Evolutionary conservation across 345 rosid genomes (phyloP).

Genomic region (Nephelium lappaceum): DNA sequence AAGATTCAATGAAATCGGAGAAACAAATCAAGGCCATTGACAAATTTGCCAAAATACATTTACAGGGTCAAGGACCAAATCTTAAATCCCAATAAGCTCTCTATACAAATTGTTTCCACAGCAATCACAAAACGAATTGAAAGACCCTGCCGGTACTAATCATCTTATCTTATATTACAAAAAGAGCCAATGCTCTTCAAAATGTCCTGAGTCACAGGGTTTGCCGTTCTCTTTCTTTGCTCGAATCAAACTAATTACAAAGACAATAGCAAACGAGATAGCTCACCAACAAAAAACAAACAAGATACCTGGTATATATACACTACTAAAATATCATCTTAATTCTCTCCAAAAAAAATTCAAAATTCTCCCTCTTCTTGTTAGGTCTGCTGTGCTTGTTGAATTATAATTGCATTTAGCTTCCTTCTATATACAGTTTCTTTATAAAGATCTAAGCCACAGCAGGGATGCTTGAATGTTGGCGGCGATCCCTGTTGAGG

Average conservation of each 20-base stretch:
- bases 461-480: conserved; percentile 95
- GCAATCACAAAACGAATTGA: conserved; percentile 22
- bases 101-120: conserved; percentile 37
- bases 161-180: conserved; percentile 39
- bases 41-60: conserved; percentile 31
- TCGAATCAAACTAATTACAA: conserved; percentile 49
- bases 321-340: conserved; percentile 31
- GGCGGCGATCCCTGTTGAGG: conserved; percentile 93
- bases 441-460: conserved; percentile 68
- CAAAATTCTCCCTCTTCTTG: conserved; percentile 40
- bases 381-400: conserved; percentile 34
- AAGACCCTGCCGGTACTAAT: conserved; percentile 14
- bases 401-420: conserved; percentile 34
- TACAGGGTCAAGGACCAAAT: conserved; percentile 33
- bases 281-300: conserved; percentile 19
- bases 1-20: neutral
- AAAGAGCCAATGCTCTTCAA: conserved; percentile 30
- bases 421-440: conserved; percentile 70
- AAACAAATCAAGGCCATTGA: conserved; percentile 16
- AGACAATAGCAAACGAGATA: conserved; percentile 29
- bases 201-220: conserved; percentile 23
- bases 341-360: conserved; percentile 34
- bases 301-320: conserved; percentile 28
- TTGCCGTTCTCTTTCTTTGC: conserved; percentile 21
- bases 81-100: conserved; percentile 35